phyloP scores from a whole-genome alignment of 805 yeast species.

The Candida suzukii region DNA sequence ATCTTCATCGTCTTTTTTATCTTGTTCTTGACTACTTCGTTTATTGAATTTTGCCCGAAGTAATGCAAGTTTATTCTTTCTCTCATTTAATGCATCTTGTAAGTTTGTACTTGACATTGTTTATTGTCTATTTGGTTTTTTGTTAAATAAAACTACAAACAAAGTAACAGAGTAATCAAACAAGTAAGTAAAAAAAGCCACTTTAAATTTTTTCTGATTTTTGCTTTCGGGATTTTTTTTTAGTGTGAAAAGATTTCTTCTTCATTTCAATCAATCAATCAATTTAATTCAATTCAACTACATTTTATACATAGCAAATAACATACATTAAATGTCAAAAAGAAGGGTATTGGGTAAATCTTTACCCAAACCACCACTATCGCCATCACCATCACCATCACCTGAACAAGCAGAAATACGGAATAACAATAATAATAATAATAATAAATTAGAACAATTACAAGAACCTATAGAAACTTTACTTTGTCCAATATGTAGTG shows the following conservation, averaged over 20 bases:
- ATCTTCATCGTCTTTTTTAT: not conserved
- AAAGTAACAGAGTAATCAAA: not conserved
- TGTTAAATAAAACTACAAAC: not conserved
- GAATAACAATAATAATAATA: not conserved
- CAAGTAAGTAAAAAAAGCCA: too few species aligned
- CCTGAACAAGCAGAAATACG: too few species aligned
- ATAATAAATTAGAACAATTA: not conserved
- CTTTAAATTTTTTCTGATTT: too few species aligned
- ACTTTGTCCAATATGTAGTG: conserved; percentile 67
- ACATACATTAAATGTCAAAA: conserved; percentile 11
- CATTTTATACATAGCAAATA: too few species aligned
- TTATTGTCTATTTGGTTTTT: not conserved
- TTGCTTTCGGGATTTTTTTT: too few species aligned
- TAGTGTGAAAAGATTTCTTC: too few species aligned
- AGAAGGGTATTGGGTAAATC: conserved; percentile 15
- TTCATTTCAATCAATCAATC: too few species aligned
- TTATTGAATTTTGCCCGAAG: not conserved
- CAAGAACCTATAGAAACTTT: not conserved
- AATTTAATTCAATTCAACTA: too few species aligned
- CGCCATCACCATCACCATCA: too few species aligned
- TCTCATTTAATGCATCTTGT: not conserved
- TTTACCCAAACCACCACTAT: not conserved
- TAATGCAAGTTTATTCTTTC: not conserved
- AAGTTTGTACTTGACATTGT: not conserved
- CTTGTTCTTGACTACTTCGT: not conserved